A percentile compares a stretch with the other conserved stretches of the same genome.
phyloP scores from a whole-genome alignment of 2,329 filamentous ascomycete species.

The Ophiostoma fasciatum region DNA sequence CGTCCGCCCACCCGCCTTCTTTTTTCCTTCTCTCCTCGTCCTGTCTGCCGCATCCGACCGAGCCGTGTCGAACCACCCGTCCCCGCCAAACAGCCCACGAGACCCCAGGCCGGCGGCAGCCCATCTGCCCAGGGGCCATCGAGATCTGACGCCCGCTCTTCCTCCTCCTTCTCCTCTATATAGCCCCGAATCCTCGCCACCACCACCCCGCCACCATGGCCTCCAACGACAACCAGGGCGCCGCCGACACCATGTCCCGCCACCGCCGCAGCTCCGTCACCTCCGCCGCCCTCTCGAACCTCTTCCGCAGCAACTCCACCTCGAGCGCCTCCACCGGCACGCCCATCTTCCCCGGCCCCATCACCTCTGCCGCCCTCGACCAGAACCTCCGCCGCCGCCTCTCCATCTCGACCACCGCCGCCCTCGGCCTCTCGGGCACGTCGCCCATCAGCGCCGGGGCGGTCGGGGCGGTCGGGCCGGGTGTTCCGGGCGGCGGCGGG shows the following conservation, averaged over 20 bases:
- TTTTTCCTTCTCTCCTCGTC: background rate
- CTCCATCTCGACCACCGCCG: slow-evolving; percentile 46
- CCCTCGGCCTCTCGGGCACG: slow-evolving; percentile 53
- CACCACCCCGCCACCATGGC: no score
- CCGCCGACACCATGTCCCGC: slow-evolving; percentile 19
- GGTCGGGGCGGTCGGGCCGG: background rate
- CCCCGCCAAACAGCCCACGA: background rate
- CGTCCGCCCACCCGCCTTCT: no score
- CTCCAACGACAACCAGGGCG: slow-evolving; percentile 16
- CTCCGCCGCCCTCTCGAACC: slow-evolving; percentile 39
- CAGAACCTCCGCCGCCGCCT: slow-evolving; percentile 48
- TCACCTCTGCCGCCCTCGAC: slow-evolving; percentile 31
- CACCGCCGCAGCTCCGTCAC: slow-evolving; percentile 42
- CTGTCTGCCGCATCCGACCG: no score
- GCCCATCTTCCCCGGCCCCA: slow-evolving; percentile 29
- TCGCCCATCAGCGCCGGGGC: slow-evolving; percentile 37
- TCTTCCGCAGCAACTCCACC: slow-evolving; percentile 44
- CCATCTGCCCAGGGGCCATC: background rate
- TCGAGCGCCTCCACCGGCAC: slow-evolving; percentile 27
- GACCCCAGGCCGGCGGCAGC: background rate
- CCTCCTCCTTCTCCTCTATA: background rate
- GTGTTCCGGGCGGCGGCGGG: background rate
- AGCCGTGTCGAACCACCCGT: slow-evolving; percentile 1
- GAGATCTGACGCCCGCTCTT: background rate
- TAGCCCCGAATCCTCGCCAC: no score